phyloP scores from a whole-genome alignment of 2,329 filamentous ascomycete genomes.

The Colletotrichum tabaci region DNA sequence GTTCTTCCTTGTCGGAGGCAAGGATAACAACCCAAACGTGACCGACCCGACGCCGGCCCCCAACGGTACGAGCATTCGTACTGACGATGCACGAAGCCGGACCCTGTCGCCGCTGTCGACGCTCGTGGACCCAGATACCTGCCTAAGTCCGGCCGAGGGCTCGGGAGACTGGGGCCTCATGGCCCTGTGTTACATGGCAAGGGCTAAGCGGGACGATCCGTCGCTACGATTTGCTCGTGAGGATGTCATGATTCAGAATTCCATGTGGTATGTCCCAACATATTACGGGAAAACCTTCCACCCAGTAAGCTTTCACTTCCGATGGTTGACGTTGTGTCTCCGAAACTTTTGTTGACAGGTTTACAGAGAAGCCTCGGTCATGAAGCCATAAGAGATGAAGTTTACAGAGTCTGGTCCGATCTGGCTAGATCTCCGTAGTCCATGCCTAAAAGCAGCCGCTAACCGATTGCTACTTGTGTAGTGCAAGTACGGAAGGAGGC shows the following conservation, averaged over 20 bases:
- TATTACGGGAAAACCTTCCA: constrained; percentile 64
- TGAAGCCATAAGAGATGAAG: constrained; percentile 42
- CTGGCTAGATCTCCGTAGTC: neutral
- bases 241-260: constrained; percentile 49
- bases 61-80: constrained; percentile 36
- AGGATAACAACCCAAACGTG: constrained; percentile 52
- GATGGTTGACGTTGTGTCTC: neutral
- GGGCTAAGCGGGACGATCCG: constrained; percentile 54
- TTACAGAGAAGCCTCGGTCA: constrained; percentile 40
- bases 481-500: neutral
- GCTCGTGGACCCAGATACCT: constrained; percentile 55
- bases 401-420: constrained; percentile 36
- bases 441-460: neutral
- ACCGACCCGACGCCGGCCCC: constrained; percentile 40
- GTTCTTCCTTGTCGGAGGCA: constrained; percentile 64
- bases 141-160: constrained; percentile 51
- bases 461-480: neutral
- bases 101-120: constrained; percentile 50
- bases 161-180: constrained; percentile 60
- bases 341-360: constrained; percentile 30
- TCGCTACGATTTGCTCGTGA: constrained; percentile 50
- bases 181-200: constrained; percentile 62
- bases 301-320: constrained; percentile 50
- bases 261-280: constrained; percentile 64
- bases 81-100: constrained; percentile 28